phyloP scores from a whole-genome alignment of 2,329 filamentous ascomycete genomes.

The Epichloe scottii region DNA sequence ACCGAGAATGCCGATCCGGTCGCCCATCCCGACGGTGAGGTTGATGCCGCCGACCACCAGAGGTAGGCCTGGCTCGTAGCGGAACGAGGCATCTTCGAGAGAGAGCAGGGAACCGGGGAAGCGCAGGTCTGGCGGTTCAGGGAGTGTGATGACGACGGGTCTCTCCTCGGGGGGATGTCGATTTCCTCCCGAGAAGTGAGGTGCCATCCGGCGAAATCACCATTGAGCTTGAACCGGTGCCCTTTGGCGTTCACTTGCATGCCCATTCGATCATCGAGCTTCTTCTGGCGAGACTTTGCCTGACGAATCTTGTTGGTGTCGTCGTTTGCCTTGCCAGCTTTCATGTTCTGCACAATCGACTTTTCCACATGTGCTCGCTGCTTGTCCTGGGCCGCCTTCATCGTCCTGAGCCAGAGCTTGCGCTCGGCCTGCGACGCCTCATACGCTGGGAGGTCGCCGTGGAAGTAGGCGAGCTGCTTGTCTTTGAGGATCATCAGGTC shows the following conservation, averaged over 20 bases:
- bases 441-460: slow-evolving; percentile 61
- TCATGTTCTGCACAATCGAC: slow-evolving; percentile 62
- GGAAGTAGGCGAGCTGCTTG: slow-evolving; percentile 59
- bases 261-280: slow-evolving; percentile 70
- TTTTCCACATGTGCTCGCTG: slow-evolving; percentile 72
- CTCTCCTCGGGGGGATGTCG: slow-evolving; percentile 55
- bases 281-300: slow-evolving; percentile 74
- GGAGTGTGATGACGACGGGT: slow-evolving; percentile 43
- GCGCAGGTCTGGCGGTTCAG: slow-evolving; percentile 54
- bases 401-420: slow-evolving; percentile 53
- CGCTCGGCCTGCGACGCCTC: slow-evolving; percentile 56
- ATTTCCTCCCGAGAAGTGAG: slow-evolving; percentile 50
- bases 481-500: slow-evolving; percentile 68
- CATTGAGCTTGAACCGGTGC: slow-evolving; percentile 67
- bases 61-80: slow-evolving; percentile 35
- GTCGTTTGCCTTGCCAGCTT: slow-evolving; percentile 61
- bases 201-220: slow-evolving; percentile 55
- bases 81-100: slow-evolving; percentile 55
- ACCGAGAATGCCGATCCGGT: slow-evolving; percentile 63
- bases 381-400: slow-evolving; percentile 73
- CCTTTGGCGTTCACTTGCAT: slow-evolving; percentile 61
- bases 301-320: slow-evolving; percentile 81
- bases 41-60: slow-evolving; percentile 48
- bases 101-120: slow-evolving; percentile 65
- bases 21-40: slow-evolving; percentile 59